Percentiles rank a stretch among this genome's conserved stretches.
phyloP scores from a whole-genome alignment of 2,329 filamentous ascomycete species.

The Hymenoscyphus occultus region DNA sequence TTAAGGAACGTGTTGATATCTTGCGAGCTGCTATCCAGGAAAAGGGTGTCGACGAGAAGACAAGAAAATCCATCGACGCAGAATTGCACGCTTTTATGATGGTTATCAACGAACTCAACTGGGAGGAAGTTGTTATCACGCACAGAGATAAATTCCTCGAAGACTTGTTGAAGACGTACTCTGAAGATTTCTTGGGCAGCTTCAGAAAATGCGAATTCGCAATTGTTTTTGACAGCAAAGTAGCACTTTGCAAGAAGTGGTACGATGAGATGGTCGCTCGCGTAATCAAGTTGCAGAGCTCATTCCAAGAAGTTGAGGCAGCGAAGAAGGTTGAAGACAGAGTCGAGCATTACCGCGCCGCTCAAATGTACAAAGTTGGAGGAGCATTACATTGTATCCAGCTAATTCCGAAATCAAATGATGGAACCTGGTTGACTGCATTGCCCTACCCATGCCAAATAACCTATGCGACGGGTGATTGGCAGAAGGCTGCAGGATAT shows the following conservation, averaged over 20 bases:
- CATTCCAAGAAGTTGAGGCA: background rate
- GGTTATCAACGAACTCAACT: background rate
- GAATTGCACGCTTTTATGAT: background rate
- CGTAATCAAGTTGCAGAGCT: background rate
- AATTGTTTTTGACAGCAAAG: background rate
- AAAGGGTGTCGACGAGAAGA: background rate
- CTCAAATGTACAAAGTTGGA: background rate
- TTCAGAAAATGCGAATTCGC: background rate
- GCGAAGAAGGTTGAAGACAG: background rate
- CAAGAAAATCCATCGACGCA: background rate
- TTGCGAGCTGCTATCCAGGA: background rate
- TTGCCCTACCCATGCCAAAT: too few relatives aligned
- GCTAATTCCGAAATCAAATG: background rate
- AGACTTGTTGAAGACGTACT: background rate
- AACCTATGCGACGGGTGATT: background rate
- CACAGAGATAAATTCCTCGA: background rate
- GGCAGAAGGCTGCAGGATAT: background rate
- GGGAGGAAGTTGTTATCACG: background rate
- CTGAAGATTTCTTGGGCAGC: background rate
- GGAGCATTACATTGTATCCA: background rate
- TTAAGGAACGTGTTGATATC: background rate
- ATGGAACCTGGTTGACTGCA: background rate
- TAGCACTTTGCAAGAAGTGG: background rate
- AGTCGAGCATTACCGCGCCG: background rate
- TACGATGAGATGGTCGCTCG: background rate